Evolutionary conservation across 306 rosid species (phyloP), one percentile per base, ranked within the genome.

Genomic region (Lathyrus tuberosus): DNA sequence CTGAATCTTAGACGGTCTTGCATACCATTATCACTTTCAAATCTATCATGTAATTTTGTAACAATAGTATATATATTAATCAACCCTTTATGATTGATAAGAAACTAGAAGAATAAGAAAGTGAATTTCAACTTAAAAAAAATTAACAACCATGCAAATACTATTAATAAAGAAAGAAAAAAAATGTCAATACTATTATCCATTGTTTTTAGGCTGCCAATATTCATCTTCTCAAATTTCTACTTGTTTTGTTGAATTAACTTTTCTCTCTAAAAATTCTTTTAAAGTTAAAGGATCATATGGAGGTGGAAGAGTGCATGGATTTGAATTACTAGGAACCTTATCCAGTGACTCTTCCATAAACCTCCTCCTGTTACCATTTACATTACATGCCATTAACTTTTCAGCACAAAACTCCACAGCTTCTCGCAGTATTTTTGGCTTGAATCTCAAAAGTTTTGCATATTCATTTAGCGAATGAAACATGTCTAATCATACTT

Each of bases 341-440:
- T 47, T 82, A 17, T 87, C 96, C 72, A 92, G 28, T 1, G 97
- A 92, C 58, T 89, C 92, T 77, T 58, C 86, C 95, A 88, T 88
- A 84, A 84, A 88, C 10, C 44, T 80, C 65, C 75, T 76, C 64
- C 81, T 60, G 13, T 42, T 67, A 3, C 95, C 96, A 26, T 10
- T 31, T 4, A 72, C 58, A 16, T 14, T 24, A 73, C 67, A 79
- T 41, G 75, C 75, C 83, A 79, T 51, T 73, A 53, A 53, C 67
- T 63, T 40, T 71, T 78, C 78, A 4, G 78, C 71, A 65, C 86
- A 84, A 6, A 83, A 42, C 76, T 89, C 92, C 12, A 75, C 68
- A 5, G 91, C 89, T 11, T 76, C 78, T 38, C 59, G 41, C n/a
- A 95, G 89, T 15, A 86, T 31, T 4, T 51, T 71, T 11, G 98